A percentile compares a stretch with the other conserved stretches of the same genome.
phyloP scores from a whole-genome alignment of 352 stramenopile genomes.

The Phytopythium kandeliae region DNA sequence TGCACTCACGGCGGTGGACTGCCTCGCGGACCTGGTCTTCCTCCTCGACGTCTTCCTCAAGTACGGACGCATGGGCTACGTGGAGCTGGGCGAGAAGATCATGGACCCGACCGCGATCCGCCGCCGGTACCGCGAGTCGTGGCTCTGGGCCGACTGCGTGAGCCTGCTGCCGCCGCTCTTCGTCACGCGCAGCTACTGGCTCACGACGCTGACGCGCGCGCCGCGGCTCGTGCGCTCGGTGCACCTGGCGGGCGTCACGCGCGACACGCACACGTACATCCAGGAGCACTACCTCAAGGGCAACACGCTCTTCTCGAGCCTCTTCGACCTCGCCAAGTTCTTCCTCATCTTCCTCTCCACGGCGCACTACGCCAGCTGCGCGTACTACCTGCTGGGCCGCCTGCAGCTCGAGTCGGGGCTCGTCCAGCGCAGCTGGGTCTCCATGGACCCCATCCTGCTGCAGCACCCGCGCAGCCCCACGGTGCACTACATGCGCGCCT shows the following conservation, averaged over 20 bases:
- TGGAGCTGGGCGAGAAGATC: constrained; percentile 33
- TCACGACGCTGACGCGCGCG: constrained; percentile 29
- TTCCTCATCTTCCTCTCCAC: constrained; percentile 54
- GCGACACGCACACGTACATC: constrained; percentile 40
- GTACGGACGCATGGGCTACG: constrained; percentile 31
- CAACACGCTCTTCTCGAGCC: constrained; percentile 29
- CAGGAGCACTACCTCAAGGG: constrained; percentile 44
- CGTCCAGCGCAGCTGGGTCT: constrained; percentile 47
- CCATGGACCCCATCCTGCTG: constrained; percentile 37
- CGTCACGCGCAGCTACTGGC: constrained; percentile 17
- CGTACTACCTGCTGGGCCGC: constrained; percentile 45
- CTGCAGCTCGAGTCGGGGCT: constrained; percentile 26
- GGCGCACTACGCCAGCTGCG: constrained; percentile 41
- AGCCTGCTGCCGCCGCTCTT: constrained; percentile 42
- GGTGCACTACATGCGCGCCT: constrained; percentile 67
- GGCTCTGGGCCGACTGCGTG: constrained; percentile 27
- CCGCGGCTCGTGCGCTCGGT: constrained; percentile 35
- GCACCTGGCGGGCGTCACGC: constrained; percentile 29
- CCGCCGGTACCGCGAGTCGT: constrained; percentile 17
- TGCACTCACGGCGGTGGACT: constrained; percentile 33
- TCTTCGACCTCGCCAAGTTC: constrained; percentile 52
- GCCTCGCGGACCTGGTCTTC: constrained; percentile 26
- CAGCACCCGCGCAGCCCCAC: constrained; percentile 42
- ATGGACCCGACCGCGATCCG: constrained; percentile 33
- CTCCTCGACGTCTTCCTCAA: constrained; percentile 34